Evolutionary conservation across 345 rosid species (phyloP).

Genomic region (Euphorbia tirucalli): DNA sequence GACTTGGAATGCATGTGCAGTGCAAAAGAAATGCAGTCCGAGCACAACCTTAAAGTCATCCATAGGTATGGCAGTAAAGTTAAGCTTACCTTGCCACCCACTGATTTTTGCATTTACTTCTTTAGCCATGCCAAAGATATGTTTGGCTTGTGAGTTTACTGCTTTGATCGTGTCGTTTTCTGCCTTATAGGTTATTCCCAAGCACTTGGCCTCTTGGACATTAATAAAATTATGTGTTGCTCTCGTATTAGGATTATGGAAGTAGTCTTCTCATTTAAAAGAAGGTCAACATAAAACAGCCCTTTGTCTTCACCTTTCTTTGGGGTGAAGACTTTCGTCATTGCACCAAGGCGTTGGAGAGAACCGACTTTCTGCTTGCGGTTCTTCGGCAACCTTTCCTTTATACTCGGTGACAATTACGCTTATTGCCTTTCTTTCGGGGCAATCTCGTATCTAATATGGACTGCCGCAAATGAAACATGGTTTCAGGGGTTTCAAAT

Average conservation of each 20-base stretch:
- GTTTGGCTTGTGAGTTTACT: not conserved
- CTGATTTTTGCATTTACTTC: not conserved
- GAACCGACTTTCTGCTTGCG: no score
- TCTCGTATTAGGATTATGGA: no score
- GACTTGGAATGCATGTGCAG: not conserved
- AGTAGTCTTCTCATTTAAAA: not conserved
- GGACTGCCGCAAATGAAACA: no score
- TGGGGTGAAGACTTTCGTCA: no score
- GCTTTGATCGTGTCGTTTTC: not conserved
- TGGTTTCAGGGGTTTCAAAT: no score
- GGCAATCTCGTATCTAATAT: no score
- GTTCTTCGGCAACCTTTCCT: no score
- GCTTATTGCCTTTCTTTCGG: no score
- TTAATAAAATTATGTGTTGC: not conserved
- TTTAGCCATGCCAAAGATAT: not conserved
- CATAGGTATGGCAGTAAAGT: no score
- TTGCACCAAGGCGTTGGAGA: no score
- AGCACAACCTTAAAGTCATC: not conserved
- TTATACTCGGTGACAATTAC: no score
- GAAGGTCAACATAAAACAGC: not conserved
- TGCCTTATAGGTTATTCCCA: not conserved
- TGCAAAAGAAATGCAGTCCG: not conserved
- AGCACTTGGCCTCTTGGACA: not conserved
- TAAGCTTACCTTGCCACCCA: not conserved
- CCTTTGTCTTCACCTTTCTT: no score